Evolutionary conservation across 805 yeast species (phyloP), one percentile per base, ranked within the genome.

Genomic region (Ogataea pignaliae): DNA sequence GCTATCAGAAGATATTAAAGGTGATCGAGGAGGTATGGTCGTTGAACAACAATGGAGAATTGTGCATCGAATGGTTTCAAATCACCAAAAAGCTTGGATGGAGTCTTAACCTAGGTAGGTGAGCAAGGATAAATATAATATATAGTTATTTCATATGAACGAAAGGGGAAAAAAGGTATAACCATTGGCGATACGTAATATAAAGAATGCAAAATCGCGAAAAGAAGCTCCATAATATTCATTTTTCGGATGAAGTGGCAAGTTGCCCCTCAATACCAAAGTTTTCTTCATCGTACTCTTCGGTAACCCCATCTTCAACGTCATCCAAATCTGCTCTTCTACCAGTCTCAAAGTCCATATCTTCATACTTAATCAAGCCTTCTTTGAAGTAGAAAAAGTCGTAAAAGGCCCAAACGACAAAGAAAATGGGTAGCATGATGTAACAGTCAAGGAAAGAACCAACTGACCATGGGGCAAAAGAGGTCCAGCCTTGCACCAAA

Each of bases 401-500:
- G 35, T 53, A 56, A 11, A 36, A 29, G 10, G 37, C 41, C 57
- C 57, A 70, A 21, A 70, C 40, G 7, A 79, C 50, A 26, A 70
- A 63, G 51, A 78, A 81, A 14, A 79, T 66, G 1, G 88, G 86
- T 10, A 83, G 52, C 52, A 83, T 55, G 46, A 83, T 74, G 56
- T 83, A 83, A 3, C 81, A 76, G 57, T 81, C 88, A 36, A 75
- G 69, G 52, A 75, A 75, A 39, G 53, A 53, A 15, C 79, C 81
- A 3, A 79, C 78, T 28, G 66, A 63, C 51, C 78, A 81, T 1
- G 86, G 87, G 40, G 69, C 68, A 48, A 81, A 74, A 34, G 71
- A 65, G 0, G 81, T 67, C 85, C 85, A 81, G 3, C 85, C 85
- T 58, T 81, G 86, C 15, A 79, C 90, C 42, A 76, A 78, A 39